phyloP scores from a whole-genome alignment of 352 stramenopile species.

The Achlya hypogyna region DNA sequence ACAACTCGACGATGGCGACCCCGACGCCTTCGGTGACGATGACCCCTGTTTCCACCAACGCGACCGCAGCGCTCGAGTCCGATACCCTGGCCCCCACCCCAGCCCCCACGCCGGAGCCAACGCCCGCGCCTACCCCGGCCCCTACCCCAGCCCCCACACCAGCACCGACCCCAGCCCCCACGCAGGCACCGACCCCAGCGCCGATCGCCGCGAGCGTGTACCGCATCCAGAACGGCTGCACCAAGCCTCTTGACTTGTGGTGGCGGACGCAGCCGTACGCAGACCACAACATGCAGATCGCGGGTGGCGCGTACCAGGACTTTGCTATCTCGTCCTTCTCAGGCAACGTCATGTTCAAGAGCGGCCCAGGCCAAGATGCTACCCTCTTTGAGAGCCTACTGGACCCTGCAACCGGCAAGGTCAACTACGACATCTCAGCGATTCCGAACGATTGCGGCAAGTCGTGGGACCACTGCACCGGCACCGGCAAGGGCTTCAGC shows the following conservation, averaged over 20 bases:
- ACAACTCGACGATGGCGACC: neutral
- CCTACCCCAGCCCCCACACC: conserved; percentile 5
- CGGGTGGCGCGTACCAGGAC: neutral
- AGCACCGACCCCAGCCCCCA: neutral
- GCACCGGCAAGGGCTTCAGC: conserved; percentile 49
- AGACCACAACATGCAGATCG: conserved; percentile 8
- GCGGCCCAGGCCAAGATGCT: conserved; percentile 9
- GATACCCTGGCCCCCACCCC: conserved; percentile 3
- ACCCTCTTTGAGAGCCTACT: conserved; percentile 14
- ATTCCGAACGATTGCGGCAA: conserved; percentile 16
- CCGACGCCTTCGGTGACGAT: neutral
- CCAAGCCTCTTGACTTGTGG: conserved; percentile 7
- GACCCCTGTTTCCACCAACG: neutral
- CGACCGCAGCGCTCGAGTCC: neutral
- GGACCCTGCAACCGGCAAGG: neutral
- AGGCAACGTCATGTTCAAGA: conserved; percentile 17
- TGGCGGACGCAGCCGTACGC: neutral
- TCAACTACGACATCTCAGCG: conserved; percentile 16
- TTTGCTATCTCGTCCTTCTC: neutral
- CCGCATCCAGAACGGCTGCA: conserved; percentile 17
- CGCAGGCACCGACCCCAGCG: neutral
- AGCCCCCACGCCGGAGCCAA: neutral
- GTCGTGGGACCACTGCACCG: conserved; percentile 10
- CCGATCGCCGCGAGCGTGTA: conserved; percentile 4
- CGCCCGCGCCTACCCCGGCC: neutral